These are phyloP conservation scores for Claviceps spartinae DNA, from an alignment of 2,329 filamentous ascomycete genomes.

Conservation along the genomic window DNA sequence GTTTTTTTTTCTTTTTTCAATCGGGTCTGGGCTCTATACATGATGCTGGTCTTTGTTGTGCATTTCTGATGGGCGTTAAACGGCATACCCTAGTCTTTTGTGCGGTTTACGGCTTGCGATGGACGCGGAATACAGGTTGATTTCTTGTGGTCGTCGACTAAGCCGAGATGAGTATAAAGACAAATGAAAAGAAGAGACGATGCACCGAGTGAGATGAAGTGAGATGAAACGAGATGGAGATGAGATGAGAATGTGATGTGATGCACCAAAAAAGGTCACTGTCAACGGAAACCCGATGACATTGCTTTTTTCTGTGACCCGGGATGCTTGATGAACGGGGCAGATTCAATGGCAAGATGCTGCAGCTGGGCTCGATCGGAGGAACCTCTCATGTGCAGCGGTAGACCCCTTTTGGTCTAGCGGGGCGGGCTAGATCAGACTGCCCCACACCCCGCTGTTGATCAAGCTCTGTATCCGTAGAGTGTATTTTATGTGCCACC, in stretches of 20 bases:
- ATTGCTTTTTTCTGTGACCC: no score
- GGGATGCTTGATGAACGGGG: no score
- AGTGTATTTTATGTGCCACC: no score
- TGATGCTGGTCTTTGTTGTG: conserved; percentile 9
- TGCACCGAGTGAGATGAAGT: no score
- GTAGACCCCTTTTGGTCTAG: background rate
- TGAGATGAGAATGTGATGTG: no score
- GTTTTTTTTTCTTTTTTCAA: background rate
- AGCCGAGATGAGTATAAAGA: background rate
- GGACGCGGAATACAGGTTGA: background rate
- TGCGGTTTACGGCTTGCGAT: conserved; percentile 7
- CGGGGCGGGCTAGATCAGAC: background rate
- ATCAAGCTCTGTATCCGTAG: no score
- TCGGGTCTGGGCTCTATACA: background rate
- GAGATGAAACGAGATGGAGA: no score
- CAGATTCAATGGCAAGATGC: no score
- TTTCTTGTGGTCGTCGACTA: background rate
- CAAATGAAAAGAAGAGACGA: background rate
- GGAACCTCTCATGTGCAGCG: no score
- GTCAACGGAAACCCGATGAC: no score
- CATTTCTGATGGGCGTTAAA: conserved; percentile 22
- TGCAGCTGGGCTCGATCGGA: no score
- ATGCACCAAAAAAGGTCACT: no score
- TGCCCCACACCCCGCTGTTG: background rate
- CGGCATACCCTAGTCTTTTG: conserved; percentile 17